Conservation (phyloP, 1,284 basidiomycete species). For the Prillingera fragicola region DNA sequence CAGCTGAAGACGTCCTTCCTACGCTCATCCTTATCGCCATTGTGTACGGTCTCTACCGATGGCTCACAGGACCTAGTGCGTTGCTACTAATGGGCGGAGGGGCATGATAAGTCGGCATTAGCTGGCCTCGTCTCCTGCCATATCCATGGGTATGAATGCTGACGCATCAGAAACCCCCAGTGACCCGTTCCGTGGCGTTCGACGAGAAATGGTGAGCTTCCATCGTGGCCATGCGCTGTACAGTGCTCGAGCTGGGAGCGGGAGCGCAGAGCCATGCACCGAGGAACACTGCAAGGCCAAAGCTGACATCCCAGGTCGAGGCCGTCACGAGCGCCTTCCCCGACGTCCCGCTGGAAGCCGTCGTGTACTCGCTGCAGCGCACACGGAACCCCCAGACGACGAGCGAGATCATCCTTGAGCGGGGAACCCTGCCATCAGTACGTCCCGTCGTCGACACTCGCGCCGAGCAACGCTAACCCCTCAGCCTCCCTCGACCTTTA, state of each 20-base stretch:
- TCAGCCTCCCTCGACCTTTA: conserved; percentile 13
- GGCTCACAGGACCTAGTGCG: conserved; percentile 33
- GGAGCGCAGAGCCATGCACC: background rate
- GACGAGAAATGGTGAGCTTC: conserved; percentile 34
- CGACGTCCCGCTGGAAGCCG: conserved; percentile 36
- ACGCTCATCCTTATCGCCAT: conserved; percentile 36
- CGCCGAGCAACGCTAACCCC: background rate
- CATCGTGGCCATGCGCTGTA: background rate
- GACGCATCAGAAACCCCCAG: conserved; percentile 13
- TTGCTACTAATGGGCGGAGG: background rate
- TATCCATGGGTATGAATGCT: too few relatives aligned
- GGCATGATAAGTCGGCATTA: background rate
- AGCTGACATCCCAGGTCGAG: conserved; percentile 35
- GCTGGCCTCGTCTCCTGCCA: background rate
- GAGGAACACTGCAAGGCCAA: too few relatives aligned
- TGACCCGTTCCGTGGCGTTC: conserved; percentile 32
- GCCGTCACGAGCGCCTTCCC: conserved; percentile 47
- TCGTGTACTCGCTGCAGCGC: conserved; percentile 45
- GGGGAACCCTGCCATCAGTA: conserved; percentile 40
- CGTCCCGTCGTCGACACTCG: conserved; percentile 9
- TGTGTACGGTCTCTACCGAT: conserved; percentile 36
- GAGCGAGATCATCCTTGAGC: conserved; percentile 45
- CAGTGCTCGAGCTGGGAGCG: too few relatives aligned
- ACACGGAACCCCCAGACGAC: conserved; percentile 45
- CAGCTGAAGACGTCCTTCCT: conserved; percentile 40